Conservation (phyloP, 2,329 filamentous ascomycete genomes). For the Orbilia quercus region DNA sequence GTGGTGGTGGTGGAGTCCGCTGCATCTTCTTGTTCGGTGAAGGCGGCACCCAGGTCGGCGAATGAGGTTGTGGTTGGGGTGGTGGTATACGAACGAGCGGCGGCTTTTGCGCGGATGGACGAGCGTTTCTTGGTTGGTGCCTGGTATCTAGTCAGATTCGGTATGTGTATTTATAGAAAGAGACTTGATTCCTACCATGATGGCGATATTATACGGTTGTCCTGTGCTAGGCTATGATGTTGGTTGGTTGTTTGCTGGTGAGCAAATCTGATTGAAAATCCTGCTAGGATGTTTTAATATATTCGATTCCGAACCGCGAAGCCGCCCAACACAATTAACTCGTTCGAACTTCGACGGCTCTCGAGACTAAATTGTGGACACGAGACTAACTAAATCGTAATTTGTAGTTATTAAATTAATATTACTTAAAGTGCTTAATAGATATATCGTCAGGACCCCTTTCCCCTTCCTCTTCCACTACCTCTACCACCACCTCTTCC, state of each 20-base stretch:
- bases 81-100: slow-evolving; percentile 22
- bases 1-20: neutral
- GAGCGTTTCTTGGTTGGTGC: slow-evolving; percentile 53
- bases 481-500: slow-evolving; percentile 8
- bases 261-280: neutral
- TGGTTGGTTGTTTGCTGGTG: neutral
- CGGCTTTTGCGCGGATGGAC: slow-evolving; percentile 50
- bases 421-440: too few relatives aligned
- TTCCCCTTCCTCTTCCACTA: neutral
- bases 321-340: neutral
- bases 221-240: neutral
- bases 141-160: slow-evolving; percentile 3
- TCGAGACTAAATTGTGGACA: too few relatives aligned
- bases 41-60: slow-evolving; percentile 37
- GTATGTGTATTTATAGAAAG: neutral
- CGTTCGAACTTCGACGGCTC: too few relatives aligned
- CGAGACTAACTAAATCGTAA: too few relatives aligned
- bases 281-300: neutral
- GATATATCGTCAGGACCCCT: neutral
- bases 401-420: too few relatives aligned
- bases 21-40: slow-evolving; percentile 16
- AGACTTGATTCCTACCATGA: slow-evolving; percentile 1
- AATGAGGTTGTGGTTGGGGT: slow-evolving; percentile 34
- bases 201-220: neutral
- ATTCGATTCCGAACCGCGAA: neutral